Conservation (phyloP, 2,329 filamentous ascomycete species). For the Monilinia fructigena region DNA sequence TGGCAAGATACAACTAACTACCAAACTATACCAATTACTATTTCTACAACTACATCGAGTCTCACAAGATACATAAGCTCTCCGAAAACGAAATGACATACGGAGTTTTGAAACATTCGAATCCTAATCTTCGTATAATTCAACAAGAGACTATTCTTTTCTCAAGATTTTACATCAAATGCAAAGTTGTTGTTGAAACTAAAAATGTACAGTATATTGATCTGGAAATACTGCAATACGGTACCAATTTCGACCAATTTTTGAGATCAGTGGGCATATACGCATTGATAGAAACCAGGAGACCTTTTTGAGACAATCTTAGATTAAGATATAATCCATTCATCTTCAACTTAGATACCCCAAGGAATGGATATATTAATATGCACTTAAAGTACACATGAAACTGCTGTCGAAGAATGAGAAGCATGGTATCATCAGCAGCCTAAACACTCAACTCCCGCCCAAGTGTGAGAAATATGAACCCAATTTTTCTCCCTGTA, state of each 20-base stretch:
- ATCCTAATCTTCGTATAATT: too few species aligned
- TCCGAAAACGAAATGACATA: too few species aligned
- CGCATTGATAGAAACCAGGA: not conserved
- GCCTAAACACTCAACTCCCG: slow-evolving; percentile 14
- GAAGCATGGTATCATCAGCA: slow-evolving; percentile 23
- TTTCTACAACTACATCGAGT: too few species aligned
- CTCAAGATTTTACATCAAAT: too few species aligned
- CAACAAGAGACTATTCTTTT: too few species aligned
- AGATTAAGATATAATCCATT: slow-evolving; percentile 3
- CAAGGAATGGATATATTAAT: not conserved
- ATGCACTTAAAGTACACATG: slow-evolving; percentile 10
- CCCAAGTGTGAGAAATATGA: slow-evolving; percentile 5
- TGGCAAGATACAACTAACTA: not conserved
- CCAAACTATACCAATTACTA: too few species aligned
- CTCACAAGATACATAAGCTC: too few species aligned
- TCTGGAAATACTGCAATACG: too few species aligned
- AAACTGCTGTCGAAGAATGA: slow-evolving; percentile 7
- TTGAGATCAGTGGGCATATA: not conserved
- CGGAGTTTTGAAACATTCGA: too few species aligned
- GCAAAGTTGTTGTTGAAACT: too few species aligned
- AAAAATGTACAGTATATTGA: too few species aligned
- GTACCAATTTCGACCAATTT: too few species aligned
- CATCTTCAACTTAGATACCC: not conserved
- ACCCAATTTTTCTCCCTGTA: not conserved
- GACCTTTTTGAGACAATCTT: not conserved